These are phyloP conservation scores for Crepidotus sp. DNA, from an alignment of 1,284 basidiomycete genomes.

Conservation along the genomic window DNA sequence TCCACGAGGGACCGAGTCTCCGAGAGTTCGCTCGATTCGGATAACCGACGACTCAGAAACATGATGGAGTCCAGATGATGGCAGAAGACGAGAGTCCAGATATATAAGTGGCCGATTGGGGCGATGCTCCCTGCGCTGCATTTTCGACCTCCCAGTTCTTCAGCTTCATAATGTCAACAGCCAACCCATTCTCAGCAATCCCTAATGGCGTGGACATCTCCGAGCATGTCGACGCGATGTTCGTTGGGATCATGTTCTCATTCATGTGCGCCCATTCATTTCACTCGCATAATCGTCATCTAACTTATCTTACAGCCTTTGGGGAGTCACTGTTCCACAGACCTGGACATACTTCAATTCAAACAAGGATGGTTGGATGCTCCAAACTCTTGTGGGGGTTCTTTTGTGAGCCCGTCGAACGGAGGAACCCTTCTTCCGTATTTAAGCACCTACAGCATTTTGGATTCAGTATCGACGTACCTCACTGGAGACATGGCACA, in stretches of 20 bases:
- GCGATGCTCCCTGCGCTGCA: too few relatives aligned
- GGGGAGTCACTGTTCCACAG: constrained; percentile 1
- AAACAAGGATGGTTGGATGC: constrained; percentile 6
- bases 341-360: constrained; percentile 2
- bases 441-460: background rate
- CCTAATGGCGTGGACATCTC: constrained; percentile 1
- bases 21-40: too few relatives aligned
- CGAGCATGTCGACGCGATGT: background rate
- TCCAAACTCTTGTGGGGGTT: background rate
- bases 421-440: background rate
- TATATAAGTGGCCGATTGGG: background rate
- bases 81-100: background rate
- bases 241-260: constrained; percentile 2
- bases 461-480: background rate
- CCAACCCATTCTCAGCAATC: background rate
- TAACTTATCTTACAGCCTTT: background rate
- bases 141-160: too few relatives aligned
- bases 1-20: too few relatives aligned
- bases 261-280: background rate
- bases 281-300: background rate
- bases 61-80: too few relatives aligned
- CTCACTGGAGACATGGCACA: constrained; percentile 2
- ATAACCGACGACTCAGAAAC: too few relatives aligned
- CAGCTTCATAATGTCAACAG: background rate
- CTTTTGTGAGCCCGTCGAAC: background rate